Evolutionary conservation across 2,329 filamentous ascomycete species (phyloP), one percentile per base, ranked within the genome.

Genomic region (Dryadomyces quercus-mongolicae): DNA sequence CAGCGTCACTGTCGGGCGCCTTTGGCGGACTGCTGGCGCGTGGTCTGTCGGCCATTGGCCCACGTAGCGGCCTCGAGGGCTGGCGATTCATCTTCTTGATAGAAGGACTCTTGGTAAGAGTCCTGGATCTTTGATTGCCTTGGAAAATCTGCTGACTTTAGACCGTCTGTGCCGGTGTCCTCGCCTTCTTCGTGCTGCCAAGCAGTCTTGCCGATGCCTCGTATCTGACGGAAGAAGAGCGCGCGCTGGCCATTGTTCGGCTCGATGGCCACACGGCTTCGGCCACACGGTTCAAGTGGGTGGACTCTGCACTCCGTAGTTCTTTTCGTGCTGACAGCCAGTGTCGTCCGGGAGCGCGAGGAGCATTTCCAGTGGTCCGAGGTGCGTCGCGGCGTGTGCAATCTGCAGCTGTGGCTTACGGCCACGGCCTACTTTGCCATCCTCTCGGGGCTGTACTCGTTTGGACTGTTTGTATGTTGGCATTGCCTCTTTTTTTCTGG

Each of bases 81-180:
- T 84, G 80, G 80, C 70, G 79, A 34, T 84, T 78, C 78, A 82
- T 84, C 16, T 78, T 84, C 55, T 75, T 82, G 49, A 72, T 82
- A 8, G 81, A 83, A 60, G 80, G 81, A 0, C 62, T 81, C 20
- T 61, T 78, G 3, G 73, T 75, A 20, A 8, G 46, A 10, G 16
- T 36, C 15, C 15, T 20, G 22, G 4, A 16, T 48, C 34, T 8
- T 8, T 18, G n/a, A 5, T 38, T 9, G 7, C 10, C 21, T 6
- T 50, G 4, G 21, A 9, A 38, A 10, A 36, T 31, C 36, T n/a
- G 22, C 18, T 51, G 21, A 31, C 34, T 3, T n/a, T 15, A 78
- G 75, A 85, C 80, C 1, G 69, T 80, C 20, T 63, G 72, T 4
- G 73, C 77, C 15, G 80, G 77, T 10, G 60, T 72, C 5, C 57